Evolutionary conservation across 148 eudicot genomes (phyloP), one percentile per base, ranked within the genome.

Genomic region (Chenopodium formosanum): DNA sequence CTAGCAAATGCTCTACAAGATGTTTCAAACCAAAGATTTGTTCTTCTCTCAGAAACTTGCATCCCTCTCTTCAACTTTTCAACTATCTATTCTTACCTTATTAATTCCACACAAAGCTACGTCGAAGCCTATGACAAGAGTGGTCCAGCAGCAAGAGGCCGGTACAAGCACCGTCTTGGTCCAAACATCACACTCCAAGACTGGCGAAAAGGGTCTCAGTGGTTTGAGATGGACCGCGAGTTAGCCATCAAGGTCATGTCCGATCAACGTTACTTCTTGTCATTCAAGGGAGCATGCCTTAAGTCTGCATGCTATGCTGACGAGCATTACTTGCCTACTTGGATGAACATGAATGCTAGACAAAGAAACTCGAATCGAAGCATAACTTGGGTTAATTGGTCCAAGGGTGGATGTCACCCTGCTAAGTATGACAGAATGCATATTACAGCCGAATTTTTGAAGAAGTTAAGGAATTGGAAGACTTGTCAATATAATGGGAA

Each of bases 171-270:
- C 75, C 78, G 82, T 11, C 87, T 96, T 88, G 56, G 79, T 47
- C 97, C 99, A 16, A 11, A 79, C 60, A 83, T 96, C 50, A 86
- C 90, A 0, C 50, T 96, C 50, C 83, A 84, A 9, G 89, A 94
- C 0, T 96, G 99, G 98, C 86, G 97, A 31, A 95, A 95, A 77
- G 99, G 97, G 16, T 93, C 97, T 12, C 99, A 95, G 63, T 95
- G 99, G 99, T 94, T 96, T 52, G 97, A 94, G 86, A 87, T 86
- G 52, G 86, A 89, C 34, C 84, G 98, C 7, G 78, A 88, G 8
- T 83, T 96, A 7, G 95, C 98, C 8, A 8, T 86, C 0, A 80
- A 86, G 17, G 82, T 94, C 65, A 83, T 96, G 9, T 89, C 97
- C 0, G 97, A 94, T 40, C 79, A 65, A 4, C 82, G 53, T 27